Evolutionary conservation across 768 basidiomycete genomes (phyloP).

Genomic region (Pisolithus albus): DNA sequence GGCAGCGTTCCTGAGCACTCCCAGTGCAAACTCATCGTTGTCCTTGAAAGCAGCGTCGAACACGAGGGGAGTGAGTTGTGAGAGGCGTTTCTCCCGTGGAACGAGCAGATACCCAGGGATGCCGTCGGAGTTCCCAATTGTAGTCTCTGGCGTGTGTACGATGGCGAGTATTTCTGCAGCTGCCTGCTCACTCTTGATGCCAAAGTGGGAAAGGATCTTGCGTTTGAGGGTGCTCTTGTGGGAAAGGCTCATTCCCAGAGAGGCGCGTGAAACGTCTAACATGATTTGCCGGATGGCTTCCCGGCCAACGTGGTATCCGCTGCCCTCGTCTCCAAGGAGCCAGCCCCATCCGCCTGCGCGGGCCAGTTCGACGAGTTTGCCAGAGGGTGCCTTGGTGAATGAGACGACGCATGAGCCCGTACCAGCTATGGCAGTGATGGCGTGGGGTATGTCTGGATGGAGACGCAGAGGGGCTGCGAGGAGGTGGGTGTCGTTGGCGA

Average conservation of each 20-base stretch:
- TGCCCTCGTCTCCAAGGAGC: conserved; percentile 80
- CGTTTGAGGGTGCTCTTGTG: conserved; percentile 33
- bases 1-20: conserved; percentile 49
- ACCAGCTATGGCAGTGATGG: conserved; percentile 70
- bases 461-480: conserved; percentile 72
- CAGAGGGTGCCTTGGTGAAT: conserved; percentile 41
- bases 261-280: conserved; percentile 45
- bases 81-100: conserved; percentile 66
- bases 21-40: conserved; percentile 56
- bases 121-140: conserved; percentile 13
- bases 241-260: conserved; percentile 23
- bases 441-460: conserved; percentile 50
- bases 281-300: conserved; percentile 68
- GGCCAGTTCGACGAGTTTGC: conserved; percentile 52
- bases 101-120: conserved; percentile 23
- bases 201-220: conserved; percentile 49
- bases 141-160: conserved; percentile 58
- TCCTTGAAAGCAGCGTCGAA: conserved; percentile 71
- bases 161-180: conserved; percentile 55
- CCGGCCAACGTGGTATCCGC: conserved; percentile 73
- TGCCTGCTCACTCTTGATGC: conserved; percentile 38
- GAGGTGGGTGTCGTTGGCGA: conserved; percentile 81
- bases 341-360: conserved; percentile 79
- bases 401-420: conserved; percentile 75
- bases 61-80: conserved; percentile 68